These are phyloP conservation scores for Phytophthora colocasiae DNA, from an alignment of 352 stramenopile genomes.

Conservation along the genomic window DNA sequence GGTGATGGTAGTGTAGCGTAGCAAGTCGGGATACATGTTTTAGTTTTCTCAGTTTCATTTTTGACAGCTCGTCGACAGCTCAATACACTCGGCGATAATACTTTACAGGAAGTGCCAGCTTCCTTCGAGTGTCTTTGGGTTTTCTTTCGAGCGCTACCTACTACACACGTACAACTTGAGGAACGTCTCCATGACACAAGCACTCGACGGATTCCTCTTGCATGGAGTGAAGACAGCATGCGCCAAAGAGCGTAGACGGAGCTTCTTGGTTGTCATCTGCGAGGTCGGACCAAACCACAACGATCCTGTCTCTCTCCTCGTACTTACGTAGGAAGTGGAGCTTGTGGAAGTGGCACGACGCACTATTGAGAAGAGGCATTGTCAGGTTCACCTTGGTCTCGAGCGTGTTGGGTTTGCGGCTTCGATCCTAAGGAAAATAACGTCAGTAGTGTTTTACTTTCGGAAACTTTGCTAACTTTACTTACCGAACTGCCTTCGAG, in stretches of 20 bases:
- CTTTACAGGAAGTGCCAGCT: too few relatives aligned
- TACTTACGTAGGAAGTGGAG: slow-evolving; percentile 29
- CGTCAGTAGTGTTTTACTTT: neutral
- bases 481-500: slow-evolving; percentile 28
- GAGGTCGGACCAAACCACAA: slow-evolving; percentile 27
- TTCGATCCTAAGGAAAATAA: slow-evolving; percentile 5
- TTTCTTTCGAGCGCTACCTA: too few relatives aligned
- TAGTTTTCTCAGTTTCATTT: too few relatives aligned
- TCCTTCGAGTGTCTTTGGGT: too few relatives aligned
- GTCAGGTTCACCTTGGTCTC: slow-evolving; percentile 2
- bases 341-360: slow-evolving; percentile 12
- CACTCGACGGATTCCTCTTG: neutral
- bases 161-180: slow-evolving; percentile 22
- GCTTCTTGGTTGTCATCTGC: slow-evolving; percentile 15
- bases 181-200: slow-evolving; percentile 19
- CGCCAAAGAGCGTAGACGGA: slow-evolving; percentile 7
- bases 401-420: slow-evolving; percentile 17
- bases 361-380: neutral
- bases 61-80: too few relatives aligned
- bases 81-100: too few relatives aligned
- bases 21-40: too few relatives aligned
- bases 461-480: neutral
- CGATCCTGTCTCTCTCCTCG: slow-evolving; percentile 16
- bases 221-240: slow-evolving; percentile 21
- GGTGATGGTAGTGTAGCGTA: too few relatives aligned